A percentile compares a stretch with the other conserved stretches of the same genome.
Evolutionary conservation across 495 filamentous ascomycete species (phyloP).

Genomic region (Penicillium arizonense): DNA sequence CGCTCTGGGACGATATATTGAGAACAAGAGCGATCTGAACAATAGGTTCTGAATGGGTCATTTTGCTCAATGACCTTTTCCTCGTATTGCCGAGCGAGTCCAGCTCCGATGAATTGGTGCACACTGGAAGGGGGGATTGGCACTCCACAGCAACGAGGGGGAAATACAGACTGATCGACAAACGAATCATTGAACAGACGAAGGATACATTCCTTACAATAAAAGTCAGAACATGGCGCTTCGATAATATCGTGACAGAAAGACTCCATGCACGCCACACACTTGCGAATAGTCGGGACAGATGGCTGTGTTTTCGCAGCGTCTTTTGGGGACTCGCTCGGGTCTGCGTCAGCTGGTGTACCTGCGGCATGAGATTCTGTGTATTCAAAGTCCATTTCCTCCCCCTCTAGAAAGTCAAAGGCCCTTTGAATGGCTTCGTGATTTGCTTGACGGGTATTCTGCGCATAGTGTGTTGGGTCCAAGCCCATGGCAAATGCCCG

Average conservation of each 20-base stretch:
- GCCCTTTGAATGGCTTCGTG: too few relatives aligned
- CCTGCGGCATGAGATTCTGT: too few relatives aligned
- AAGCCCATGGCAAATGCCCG: too few relatives aligned
- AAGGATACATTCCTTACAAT: conserved; percentile 32
- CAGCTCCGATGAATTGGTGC: conserved; percentile 10
- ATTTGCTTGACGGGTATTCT: too few relatives aligned
- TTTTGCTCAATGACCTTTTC: conserved; percentile 24
- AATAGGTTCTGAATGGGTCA: conserved; percentile 30
- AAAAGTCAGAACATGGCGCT: conserved; percentile 30
- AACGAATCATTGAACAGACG: conserved; percentile 28
- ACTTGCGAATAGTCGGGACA: neutral
- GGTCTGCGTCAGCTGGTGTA: too few relatives aligned
- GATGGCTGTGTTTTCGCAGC: too few relatives aligned
- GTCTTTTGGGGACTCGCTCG: too few relatives aligned
- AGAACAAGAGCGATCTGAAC: conserved; percentile 22
- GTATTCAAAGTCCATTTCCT: too few relatives aligned
- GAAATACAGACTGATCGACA: conserved; percentile 33
- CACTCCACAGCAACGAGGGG: conserved; percentile 37
- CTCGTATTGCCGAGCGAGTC: neutral
- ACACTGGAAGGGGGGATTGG: conserved; percentile 16
- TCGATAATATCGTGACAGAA: conserved; percentile 1
- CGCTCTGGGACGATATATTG: conserved; percentile 19
- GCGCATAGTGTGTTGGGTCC: too few relatives aligned
- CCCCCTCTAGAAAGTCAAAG: too few relatives aligned
- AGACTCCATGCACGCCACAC: conserved; percentile 10